Base-by-base conservation (phyloP, 805 yeast genomes). In the Suhomyces xylopsoci region DNA sequence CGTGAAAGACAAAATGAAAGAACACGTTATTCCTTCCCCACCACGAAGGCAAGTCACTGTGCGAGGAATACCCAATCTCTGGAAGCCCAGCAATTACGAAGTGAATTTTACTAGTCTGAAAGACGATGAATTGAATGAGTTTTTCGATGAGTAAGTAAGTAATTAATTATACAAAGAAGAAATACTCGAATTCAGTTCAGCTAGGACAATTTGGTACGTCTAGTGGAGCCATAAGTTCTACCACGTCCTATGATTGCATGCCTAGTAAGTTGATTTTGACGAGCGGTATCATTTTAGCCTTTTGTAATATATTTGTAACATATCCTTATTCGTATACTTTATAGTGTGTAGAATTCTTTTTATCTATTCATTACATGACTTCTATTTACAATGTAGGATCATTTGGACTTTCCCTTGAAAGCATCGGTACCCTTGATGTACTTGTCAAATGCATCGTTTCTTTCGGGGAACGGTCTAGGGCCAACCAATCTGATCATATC, bases 361-460 rank as follows among this genome's bases (percentile, higher is more conserved):
- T 10, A 14, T 38, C 22, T 38, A 38, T 38, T 38, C 24, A 38
- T 19, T 36, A 17, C 41, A 36, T 36, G 41, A 17, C 41, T 36
- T 38, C 42, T 38, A 38, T 38, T 17, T 38, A 38, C 42, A 38
- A 38, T 19, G 17, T n/a, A 7, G n/a, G 3, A 10, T 38, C 24
- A 32, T n/a, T 32, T 32, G 3, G 36, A n/a, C 55, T 62, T 63
- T 4, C 73, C 71, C 58, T 70, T 72, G 59, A 71, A 71, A 8
- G 78, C 76, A 59, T 74, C 78, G 32, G 61, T 62, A 5, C 76
- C 76, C 60, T 81, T 88, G 55, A 92, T 73, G 63, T 92, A 92
- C 67, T 89, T 90, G 68, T 90, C 96, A 70, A 92, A 91, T 1
- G 96, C 96, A 64, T 88, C 96, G 62, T 88, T 88, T 65, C 83